Base-by-base conservation (phyloP, 768 basidiomycete genomes). In the Rhodotorula paludigena region DNA sequence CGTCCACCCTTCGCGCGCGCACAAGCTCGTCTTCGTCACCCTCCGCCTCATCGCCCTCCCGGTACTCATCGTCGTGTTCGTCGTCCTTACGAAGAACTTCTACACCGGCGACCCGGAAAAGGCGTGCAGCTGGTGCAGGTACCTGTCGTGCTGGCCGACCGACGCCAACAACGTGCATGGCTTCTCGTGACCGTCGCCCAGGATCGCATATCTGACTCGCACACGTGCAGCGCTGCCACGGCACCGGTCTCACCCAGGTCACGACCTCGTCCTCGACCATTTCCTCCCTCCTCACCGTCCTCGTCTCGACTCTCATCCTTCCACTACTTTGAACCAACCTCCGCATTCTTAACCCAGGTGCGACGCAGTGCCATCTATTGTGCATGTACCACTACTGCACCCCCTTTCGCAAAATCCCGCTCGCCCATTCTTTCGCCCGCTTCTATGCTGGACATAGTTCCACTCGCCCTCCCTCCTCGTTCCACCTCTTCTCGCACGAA, bases 81-180 rank as follows among this genome's bases (percentile, higher is more conserved):
- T 93, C 42, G 82, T 93, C 21, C 82, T 98, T 53, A 83, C 83
- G 42, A 82, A 86, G 67, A 98, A 98, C 78, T 98, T 98, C 77
- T 96, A 93, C 77, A 91, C 85, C 2, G 85, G 84, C 51, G 83
- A 96, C 77, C 90, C 92, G 38, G 88, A 89, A 76, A 86, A 86
- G 20, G 90, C 90, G 85, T 80, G 66, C 84, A 79, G 57, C 12
- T 77, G 73, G 61, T 76, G 75, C 44, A n/a, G 75, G 57, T 96
- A 90, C 77, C 80, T 96, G 9, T 92, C 90, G 3, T 96, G 93
- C 74, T 85, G 93, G 77, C 93, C 92, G 2, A 88, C 87, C n/a
- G 60, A 64, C 6, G 59, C 74, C 12, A 81, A 81, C 71, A 74
- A 80, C 56, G 79, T 77, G 56, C 71, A 74, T 68, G 21, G 11